Evolutionary conservation across 768 basidiomycete genomes (phyloP).

Genomic region (Galerina marginata): DNA sequence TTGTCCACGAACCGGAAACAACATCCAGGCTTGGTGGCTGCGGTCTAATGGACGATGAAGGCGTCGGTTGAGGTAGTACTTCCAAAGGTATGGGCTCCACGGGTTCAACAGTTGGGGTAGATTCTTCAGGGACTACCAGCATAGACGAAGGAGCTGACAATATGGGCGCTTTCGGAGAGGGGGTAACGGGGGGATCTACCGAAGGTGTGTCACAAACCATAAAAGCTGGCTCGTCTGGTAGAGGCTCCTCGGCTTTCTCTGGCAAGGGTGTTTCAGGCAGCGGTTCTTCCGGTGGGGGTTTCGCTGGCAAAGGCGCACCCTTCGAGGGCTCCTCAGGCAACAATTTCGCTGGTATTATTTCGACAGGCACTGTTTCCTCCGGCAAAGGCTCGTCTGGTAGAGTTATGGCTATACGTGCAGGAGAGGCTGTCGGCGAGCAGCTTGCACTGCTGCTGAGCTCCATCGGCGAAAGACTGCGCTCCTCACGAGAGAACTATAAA

Average conservation of each 20-base stretch:
- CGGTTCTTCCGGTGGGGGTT: too few species aligned
- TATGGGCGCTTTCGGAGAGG: not conserved
- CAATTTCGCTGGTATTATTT: too few species aligned
- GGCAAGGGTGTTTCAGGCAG: too few species aligned
- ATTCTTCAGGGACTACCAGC: not conserved
- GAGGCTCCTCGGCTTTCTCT: too few species aligned
- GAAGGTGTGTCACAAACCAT: not conserved
- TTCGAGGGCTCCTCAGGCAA: too few species aligned
- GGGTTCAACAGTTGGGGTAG: not conserved
- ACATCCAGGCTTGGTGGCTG: not conserved
- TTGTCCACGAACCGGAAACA: too few species aligned
- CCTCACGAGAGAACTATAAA: conserved; percentile 29
- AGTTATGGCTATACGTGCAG: conserved; percentile 7
- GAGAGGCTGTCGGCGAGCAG: conserved; percentile 31
- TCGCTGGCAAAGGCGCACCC: too few species aligned
- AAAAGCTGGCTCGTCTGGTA: not conserved
- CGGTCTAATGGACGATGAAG: not conserved
- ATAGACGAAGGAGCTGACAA: not conserved
- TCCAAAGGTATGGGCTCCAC: not conserved
- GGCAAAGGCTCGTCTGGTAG: not conserved
- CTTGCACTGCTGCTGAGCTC: conserved; percentile 61
- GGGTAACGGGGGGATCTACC: not conserved
- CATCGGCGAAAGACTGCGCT: conserved; percentile 65
- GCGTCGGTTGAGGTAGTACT: not conserved
- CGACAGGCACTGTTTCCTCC: not conserved